Base-by-base conservation (phyloP, 441 rosid genomes). In the Euphorbia celastroides region DNA sequence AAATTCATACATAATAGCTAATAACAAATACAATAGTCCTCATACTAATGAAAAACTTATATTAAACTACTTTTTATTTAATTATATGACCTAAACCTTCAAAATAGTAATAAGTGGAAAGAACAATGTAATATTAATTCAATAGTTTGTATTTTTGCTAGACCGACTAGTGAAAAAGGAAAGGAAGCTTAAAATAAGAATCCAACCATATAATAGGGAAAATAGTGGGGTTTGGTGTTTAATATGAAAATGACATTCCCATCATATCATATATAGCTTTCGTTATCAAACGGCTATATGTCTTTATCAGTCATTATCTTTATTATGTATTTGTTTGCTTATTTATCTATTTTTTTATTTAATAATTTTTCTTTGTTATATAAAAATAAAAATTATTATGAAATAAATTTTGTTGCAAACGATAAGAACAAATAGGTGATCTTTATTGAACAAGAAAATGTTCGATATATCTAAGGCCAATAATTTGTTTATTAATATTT, bases 271-370 rank as follows among this genome's bases (percentile, higher is more conserved):
- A 31, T 62, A 32, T 65, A 66, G 60, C 73, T 72, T 81, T 79
- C 82, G 54, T 64, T 79, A 70, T 84, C 77, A 72, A 68, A 74
- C 31, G 52, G 8, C 90, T 84, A 82, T 82, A 82, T 82, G 90
- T 84, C 92, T 41, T 76, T 67, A 71, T 88, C 90, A 74, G 51
- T 77, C 88, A 74, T 77, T 74, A 70, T 86, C 82, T 75, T 69
- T 59, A 70, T 72, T 74, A 50, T 59, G 22, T 20, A 19, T 52
- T 16, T 50, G 11, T 50, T 27, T 52, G 25, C 23, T 20, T 30
- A 38, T 20, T 27, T 14, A n/a, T 38, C 12, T 14, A 7, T 2
- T 13, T 0, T 0, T 8, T 9, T 19, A 42, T 0, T 23, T n/a
- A 22, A 28, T n/a, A 48, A 3, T 0, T n/a, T 20, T 14, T 16